Base-by-base conservation (phyloP, 129 eudicot genomes). In the Glebionis coronaria region DNA sequence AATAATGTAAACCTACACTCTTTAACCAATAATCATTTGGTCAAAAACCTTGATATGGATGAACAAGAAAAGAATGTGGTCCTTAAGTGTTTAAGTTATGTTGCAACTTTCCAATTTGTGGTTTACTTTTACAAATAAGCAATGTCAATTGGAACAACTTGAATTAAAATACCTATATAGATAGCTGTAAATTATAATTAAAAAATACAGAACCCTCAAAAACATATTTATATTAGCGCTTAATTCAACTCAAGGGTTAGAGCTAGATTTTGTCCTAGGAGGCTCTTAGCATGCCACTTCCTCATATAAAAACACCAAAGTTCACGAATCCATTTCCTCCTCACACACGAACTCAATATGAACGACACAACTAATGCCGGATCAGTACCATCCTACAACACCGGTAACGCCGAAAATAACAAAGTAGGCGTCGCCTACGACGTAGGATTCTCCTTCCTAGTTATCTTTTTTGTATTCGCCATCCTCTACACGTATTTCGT, bases 401-500 rank as follows among this genome's bases (percentile, higher is more conserved):
- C 61, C 69, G 35, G 28, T 67, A 42, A 25, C 40, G 9, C 28
- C 38, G 9, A 10, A 28, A 21, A 10, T 59, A 42, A 18, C 5
- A 15, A 16, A 23, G 16, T 18, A 47, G 42, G 52, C 9, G 31
- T 66, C 2, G 42, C 54, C 9, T 71, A 65, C 56, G 75, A 71
- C 42, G 13, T 83, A 0, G 87, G 61, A 3, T 29, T 83, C 27
- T 56, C 67, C 75, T 5, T 77, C 1, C 64, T 53, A 9, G n/a
- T 80, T 44, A 61, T 83, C 46, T 50, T 73, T 35, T 15, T 83
- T 44, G 54, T 83, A 63, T 12, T 73, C 20, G 42, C 51, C 47
- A n/a, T 80, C 76, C 42, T 71, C 57, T 80, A 76, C 72, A 13
- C 47, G 29, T 65, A 73, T 56, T 76, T 64, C 79, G 21, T 60